Conservation (phyloP, 1,284 basidiomycete genomes). For the Blastosporella zonata region DNA sequence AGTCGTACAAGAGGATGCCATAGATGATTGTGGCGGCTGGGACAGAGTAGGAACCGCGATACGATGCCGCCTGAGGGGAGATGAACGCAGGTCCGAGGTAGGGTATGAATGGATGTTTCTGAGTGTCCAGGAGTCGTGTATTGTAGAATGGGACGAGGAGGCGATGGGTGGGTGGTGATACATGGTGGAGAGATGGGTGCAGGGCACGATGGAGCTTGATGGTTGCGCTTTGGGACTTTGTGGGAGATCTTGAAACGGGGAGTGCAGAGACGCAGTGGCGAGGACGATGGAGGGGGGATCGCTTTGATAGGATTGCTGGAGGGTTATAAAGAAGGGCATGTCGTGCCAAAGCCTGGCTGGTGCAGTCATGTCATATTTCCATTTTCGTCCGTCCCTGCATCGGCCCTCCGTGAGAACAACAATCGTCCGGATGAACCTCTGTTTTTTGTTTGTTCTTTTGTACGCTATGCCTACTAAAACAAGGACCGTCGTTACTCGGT, state of each 20-base stretch:
- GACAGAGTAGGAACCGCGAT: background rate
- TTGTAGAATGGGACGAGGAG: constrained; percentile 10
- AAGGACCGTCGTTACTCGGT: background rate
- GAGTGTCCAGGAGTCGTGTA: constrained; percentile 12
- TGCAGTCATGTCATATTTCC: constrained; percentile 31
- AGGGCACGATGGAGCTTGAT: constrained; percentile 13
- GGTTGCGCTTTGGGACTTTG: constrained; percentile 6
- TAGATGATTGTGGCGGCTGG: constrained; percentile 3
- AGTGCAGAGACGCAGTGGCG: constrained; percentile 1
- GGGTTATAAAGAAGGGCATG: constrained; percentile 20
- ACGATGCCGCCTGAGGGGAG: constrained; percentile 3
- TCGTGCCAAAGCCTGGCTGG: constrained; percentile 30
- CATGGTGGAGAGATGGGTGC: constrained; percentile 10
- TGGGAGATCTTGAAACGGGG: background rate
- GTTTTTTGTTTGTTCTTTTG: constrained; percentile 3
- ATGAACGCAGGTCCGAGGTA: constrained; percentile 21
- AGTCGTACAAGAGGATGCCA: constrained; percentile 1
- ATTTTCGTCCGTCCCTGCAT: constrained; percentile 25
- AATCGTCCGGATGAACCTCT: constrained; percentile 12
- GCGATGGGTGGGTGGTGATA: constrained; percentile 14
- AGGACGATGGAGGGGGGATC: constrained; percentile 13
- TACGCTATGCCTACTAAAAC: background rate
- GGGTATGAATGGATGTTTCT: constrained; percentile 14
- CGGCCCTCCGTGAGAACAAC: constrained; percentile 26
- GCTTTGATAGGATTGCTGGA: constrained; percentile 16